Conservation (phyloP, 805 yeast genomes). For the Saturnispora kantuleensis region DNA sequence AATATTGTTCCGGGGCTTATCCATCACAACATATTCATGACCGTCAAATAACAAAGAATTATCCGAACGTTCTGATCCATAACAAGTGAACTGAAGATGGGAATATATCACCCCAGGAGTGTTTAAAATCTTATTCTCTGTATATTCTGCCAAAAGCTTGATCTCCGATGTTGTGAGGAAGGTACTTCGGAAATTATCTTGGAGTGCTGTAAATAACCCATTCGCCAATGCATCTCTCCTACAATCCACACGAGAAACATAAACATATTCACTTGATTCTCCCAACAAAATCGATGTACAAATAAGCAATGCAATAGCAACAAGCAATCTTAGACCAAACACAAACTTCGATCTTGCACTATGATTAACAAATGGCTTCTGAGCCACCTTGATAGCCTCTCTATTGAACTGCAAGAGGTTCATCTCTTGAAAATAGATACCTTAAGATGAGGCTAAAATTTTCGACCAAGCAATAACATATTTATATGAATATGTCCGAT, state of each 20-base stretch:
- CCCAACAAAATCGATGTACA: slow-evolving; percentile 3
- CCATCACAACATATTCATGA: not conserved
- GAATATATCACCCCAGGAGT: slow-evolving; percentile 41
- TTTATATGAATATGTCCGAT: not conserved
- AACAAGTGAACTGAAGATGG: slow-evolving; percentile 36
- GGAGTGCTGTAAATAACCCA: slow-evolving; percentile 40
- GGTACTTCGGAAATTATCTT: slow-evolving; percentile 19
- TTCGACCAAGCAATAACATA: not conserved
- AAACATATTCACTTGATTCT: not conserved
- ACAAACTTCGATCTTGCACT: slow-evolving; percentile 19
- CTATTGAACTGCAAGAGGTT: too few relatives aligned
- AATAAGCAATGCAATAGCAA: slow-evolving; percentile 1
- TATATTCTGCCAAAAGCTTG: slow-evolving; percentile 34
- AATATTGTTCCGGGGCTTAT: not conserved
- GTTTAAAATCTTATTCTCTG: slow-evolving; percentile 33
- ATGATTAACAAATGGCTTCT: slow-evolving; percentile 22
- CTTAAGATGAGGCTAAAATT: not conserved
- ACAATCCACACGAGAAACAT: slow-evolving; percentile 31
- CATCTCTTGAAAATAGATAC: too few relatives aligned
- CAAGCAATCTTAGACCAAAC: slow-evolving; percentile 14
- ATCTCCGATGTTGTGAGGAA: slow-evolving; percentile 42
- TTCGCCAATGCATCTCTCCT: slow-evolving; percentile 42
- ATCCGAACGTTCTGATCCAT: slow-evolving; percentile 28
- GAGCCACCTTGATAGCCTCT: too few relatives aligned
- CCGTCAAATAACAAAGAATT: slow-evolving; percentile 6